Percentiles rank a stretch among this genome's conserved stretches.
Conservation (phyloP, 345 rosid genomes). For the Aurinia saxatilis region DNA sequence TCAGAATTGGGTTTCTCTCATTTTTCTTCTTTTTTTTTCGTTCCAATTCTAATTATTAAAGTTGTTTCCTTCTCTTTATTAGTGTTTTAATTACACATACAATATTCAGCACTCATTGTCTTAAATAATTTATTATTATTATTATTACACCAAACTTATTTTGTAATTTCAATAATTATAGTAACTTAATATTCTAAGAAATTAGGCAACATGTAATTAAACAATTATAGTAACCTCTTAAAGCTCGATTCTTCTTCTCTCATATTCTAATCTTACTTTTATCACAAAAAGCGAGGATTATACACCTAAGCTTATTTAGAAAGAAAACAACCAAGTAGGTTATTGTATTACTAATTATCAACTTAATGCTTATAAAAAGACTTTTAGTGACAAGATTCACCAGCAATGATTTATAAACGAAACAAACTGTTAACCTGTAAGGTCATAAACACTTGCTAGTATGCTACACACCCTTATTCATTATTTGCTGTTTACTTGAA, state of each 20-base stretch:
- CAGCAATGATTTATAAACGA: background rate
- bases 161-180: background rate
- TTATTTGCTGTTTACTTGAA: conserved; percentile 16
- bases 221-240: background rate
- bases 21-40: background rate
- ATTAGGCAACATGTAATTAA: background rate
- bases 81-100: conserved; percentile 4
- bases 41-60: conserved; percentile 16
- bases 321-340: background rate
- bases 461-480: conserved; percentile 7
- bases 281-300: background rate
- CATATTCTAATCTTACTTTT: background rate
- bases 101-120: conserved; percentile 19
- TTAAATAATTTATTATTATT: background rate
- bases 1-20: conserved; percentile 27
- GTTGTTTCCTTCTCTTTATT: conserved; percentile 12
- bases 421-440: conserved; percentile 1
- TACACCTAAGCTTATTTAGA: background rate
- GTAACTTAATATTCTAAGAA: background rate
- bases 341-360: background rate
- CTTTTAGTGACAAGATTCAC: background rate
- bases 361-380: background rate
- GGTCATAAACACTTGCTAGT: background rate
- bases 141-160: background rate
- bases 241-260: background rate